Evolutionary conservation across 345 rosid species (phyloP).

Genomic region (Laguncularia racemosa): DNA sequence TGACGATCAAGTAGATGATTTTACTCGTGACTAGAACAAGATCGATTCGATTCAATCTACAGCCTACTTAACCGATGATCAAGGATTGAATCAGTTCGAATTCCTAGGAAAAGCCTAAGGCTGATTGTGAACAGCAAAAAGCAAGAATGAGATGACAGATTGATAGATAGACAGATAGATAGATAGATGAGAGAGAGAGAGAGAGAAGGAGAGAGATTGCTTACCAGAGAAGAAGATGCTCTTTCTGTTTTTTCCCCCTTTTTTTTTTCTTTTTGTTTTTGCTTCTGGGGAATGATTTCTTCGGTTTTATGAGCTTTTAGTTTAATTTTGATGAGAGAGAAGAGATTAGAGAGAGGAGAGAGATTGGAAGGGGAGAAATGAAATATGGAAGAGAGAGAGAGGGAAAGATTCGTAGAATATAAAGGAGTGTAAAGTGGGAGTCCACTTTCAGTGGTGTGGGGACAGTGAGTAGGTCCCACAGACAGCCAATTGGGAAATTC

Average conservation of each 20-base stretch:
- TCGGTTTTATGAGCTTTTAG: constrained; percentile 11
- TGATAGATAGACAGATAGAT: background rate
- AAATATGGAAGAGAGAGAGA: too few relatives aligned
- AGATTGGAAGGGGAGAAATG: constrained; percentile 9
- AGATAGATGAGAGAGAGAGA: constrained; percentile 6
- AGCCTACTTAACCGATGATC: too few relatives aligned
- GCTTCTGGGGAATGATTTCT: background rate
- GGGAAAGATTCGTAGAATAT: constrained; percentile 17
- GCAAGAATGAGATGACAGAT: background rate
- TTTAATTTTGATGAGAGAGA: background rate
- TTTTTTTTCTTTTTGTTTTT: background rate
- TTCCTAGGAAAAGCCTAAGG: too few relatives aligned
- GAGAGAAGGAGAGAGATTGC: too few relatives aligned
- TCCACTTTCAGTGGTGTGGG: constrained; percentile 3
- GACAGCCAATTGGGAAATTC: too few relatives aligned
- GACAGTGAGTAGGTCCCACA: background rate
- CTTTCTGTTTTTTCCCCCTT: background rate
- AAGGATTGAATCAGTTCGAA: too few relatives aligned
- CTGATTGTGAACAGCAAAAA: background rate
- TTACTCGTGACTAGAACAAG: too few relatives aligned
- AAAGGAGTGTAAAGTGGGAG: constrained; percentile 11
- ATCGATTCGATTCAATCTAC: too few relatives aligned
- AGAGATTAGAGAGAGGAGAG: background rate
- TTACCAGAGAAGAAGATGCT: background rate
- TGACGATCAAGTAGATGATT: too few relatives aligned